A percentile compares a stretch with the other conserved stretches of the same genome.
phyloP scores from a whole-genome alignment of 257 asterid species.

The Solanum etuberosum region DNA sequence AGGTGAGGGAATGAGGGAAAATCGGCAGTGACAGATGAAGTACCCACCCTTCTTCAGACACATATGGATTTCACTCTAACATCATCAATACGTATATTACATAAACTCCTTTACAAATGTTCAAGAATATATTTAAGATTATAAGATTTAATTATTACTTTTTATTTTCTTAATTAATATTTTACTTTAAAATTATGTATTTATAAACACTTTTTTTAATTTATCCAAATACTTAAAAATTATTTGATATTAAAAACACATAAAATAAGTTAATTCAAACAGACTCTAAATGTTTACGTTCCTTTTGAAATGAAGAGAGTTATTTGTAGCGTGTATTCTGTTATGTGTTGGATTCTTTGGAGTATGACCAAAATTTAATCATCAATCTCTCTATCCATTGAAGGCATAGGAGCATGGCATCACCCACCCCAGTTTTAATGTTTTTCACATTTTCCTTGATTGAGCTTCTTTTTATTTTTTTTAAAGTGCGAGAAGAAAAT shows the following conservation, averaged over 20 bases:
- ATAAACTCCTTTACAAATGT: neutral
- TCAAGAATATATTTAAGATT: neutral
- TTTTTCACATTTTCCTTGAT: neutral
- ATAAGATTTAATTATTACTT: neutral
- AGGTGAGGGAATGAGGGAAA: slow-evolving; percentile 2
- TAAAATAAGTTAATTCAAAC: too few relatives aligned
- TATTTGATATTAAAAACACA: too few relatives aligned
- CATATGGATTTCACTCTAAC: neutral
- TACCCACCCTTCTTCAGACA: neutral
- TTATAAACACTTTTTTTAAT: too few relatives aligned
- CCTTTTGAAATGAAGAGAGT: neutral
- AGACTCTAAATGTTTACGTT: neutral
- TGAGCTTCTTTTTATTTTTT: neutral
- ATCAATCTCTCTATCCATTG: neutral
- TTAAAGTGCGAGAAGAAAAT: neutral
- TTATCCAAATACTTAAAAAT: neutral
- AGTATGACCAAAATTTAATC: neutral
- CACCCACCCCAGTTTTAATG: neutral
- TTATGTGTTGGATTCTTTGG: neutral
- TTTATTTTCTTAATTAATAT: too few relatives aligned
- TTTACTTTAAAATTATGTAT: too few relatives aligned
- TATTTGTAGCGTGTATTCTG: neutral
- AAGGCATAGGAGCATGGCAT: neutral
- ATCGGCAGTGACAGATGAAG: neutral
- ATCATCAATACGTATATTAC: neutral